Conservation (phyloP, 192 early-diverging fungal species). For the Anaeromyces robustus region DNA sequence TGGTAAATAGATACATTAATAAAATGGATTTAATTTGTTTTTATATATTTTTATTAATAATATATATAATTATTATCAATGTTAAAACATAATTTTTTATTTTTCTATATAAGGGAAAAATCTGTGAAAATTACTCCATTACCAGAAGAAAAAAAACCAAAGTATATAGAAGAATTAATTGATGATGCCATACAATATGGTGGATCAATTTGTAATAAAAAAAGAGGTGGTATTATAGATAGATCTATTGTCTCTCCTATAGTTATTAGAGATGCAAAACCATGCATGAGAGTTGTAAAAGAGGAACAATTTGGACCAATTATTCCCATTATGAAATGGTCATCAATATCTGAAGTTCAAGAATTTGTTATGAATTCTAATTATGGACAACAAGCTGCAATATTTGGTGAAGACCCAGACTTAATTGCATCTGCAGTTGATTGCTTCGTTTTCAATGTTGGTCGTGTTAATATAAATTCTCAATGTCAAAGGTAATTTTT, state of each 20-base stretch:
- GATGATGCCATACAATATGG: slow-evolving; percentile 2
- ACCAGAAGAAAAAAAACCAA: slow-evolving; percentile 3
- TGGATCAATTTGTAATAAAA: background rate
- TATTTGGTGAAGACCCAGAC: slow-evolving; percentile 1
- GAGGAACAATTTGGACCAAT: slow-evolving; percentile 6
- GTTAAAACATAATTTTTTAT: no score
- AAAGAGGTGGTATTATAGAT: slow-evolving; percentile 2
- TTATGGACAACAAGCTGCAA: slow-evolving; percentile 4
- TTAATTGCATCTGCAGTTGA: background rate
- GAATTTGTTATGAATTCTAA: background rate
- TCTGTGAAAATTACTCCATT: slow-evolving; percentile 1
- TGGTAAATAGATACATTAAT: background rate
- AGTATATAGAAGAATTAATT: background rate
- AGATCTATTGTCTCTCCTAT: background rate
- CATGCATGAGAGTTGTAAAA: background rate
- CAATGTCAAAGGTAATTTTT: background rate
- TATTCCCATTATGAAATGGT: background rate
- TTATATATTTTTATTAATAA: no score
- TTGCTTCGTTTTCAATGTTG: slow-evolving; percentile 1
- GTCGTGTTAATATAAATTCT: slow-evolving; percentile 1
- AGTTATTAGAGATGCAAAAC: background rate
- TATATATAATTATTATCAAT: no score
- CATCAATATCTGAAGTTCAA: background rate
- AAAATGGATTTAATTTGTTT: no score
- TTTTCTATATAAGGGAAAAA: background rate